phyloP scores from a whole-genome alignment of 495 filamentous ascomycete species.

The Aspergillus coremiiformis region DNA sequence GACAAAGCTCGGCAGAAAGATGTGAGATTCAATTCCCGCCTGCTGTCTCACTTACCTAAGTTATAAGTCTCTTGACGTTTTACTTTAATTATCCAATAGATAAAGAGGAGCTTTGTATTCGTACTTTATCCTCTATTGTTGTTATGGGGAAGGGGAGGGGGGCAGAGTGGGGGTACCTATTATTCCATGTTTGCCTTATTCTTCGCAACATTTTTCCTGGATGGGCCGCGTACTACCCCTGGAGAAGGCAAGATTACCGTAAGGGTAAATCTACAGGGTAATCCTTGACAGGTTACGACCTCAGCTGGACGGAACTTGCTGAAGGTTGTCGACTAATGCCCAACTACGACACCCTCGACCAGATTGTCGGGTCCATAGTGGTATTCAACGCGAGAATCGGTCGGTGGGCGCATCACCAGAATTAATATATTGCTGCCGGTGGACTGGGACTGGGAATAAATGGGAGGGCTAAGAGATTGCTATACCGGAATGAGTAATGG shows the following conservation, averaged over 20 bases:
- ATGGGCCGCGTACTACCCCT: background rate
- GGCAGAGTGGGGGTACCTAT: background rate
- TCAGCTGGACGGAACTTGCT: conserved; percentile 13
- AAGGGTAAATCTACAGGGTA: background rate
- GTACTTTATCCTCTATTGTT: background rate
- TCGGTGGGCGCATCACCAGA: conserved; percentile 5
- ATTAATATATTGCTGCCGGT: background rate
- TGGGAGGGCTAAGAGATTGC: background rate
- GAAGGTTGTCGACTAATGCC: conserved; percentile 20
- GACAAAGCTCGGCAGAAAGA: conserved; percentile 2
- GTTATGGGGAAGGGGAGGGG: background rate
- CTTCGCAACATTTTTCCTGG: background rate
- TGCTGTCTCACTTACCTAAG: conserved; percentile 2
- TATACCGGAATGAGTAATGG: background rate
- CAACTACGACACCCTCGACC: conserved; percentile 21
- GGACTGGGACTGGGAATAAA: background rate
- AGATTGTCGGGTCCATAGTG: conserved; percentile 23
- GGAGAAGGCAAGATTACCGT: background rate
- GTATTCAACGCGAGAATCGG: conserved; percentile 14
- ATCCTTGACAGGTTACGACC: conserved; percentile 2
- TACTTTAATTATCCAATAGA: background rate
- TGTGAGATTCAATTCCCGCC: conserved; percentile 10
- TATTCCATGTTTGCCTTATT: background rate
- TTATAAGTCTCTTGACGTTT: background rate
- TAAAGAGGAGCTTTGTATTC: background rate